A percentile compares a stretch with the other conserved stretches of the same genome.
Conservation (phyloP, 2,329 filamentous ascomycete species). For the Parascedosporium putredinis region DNA sequence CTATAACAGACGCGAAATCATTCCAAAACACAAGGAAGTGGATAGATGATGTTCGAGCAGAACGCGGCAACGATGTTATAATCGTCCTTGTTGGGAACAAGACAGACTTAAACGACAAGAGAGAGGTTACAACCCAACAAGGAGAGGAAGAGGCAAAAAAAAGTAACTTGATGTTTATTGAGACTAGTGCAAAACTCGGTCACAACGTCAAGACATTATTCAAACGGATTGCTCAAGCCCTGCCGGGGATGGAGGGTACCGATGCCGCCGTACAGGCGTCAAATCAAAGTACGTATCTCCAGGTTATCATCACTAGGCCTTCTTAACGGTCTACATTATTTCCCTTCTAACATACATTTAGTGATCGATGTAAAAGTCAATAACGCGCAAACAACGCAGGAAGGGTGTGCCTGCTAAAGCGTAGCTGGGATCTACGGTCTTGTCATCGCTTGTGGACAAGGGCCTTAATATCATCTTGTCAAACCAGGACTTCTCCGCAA, state of each 20-base stretch:
- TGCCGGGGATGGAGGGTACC: conserved; percentile 94
- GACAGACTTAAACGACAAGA: conserved; percentile 96
- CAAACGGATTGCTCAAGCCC: conserved; percentile 92
- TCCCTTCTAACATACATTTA: conserved; percentile 23
- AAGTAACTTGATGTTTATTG: conserved; percentile 97
- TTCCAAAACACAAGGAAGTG: conserved; percentile 99
- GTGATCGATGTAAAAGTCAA: conserved; percentile 93
- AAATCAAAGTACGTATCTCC: conserved; percentile 59
- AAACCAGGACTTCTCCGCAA: conserved; percentile 4
- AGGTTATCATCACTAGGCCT: background rate
- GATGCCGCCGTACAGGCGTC: conserved; percentile 63
- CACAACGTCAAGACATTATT: conserved; percentile 98
- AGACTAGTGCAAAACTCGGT: conserved; percentile 94
- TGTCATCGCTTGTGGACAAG: too few relatives aligned
- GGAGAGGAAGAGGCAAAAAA: conserved; percentile 97
- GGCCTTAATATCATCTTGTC: too few relatives aligned
- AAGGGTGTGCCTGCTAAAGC: conserved; percentile 60
- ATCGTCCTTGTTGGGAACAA: conserved; percentile 98
- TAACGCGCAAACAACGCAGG: conserved; percentile 57
- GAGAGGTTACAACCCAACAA: conserved; percentile 91
- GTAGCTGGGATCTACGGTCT: too few relatives aligned
- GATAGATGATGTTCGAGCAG: conserved; percentile 95
- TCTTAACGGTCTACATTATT: background rate
- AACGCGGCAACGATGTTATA: conserved; percentile 96
- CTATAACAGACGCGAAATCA: conserved; percentile 83